Conservation (phyloP, 2,329 filamentous ascomycete genomes). For the Alternaria sp. region DNA sequence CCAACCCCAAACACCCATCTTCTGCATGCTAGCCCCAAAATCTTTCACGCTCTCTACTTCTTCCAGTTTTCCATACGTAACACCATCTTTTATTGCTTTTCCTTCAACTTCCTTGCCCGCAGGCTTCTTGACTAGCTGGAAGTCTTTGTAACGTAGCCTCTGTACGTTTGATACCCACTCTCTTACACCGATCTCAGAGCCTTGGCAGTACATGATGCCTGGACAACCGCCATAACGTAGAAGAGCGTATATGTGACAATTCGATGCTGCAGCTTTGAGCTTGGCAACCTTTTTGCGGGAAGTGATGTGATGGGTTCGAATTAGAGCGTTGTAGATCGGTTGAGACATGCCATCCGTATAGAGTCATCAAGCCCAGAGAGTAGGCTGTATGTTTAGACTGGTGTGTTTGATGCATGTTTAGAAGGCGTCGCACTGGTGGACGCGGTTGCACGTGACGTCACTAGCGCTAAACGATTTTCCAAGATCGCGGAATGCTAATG, state of each 20-base stretch:
- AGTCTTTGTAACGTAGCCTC: slow-evolving; percentile 75
- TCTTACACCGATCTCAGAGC: slow-evolving; percentile 63
- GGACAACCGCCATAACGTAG: slow-evolving; percentile 74
- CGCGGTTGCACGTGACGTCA: slow-evolving; percentile 40
- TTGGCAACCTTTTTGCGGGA: slow-evolving; percentile 76
- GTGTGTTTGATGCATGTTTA: neutral
- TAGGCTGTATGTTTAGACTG: neutral
- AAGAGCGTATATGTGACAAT: slow-evolving; percentile 69
- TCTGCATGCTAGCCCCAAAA: slow-evolving; percentile 70
- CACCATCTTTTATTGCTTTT: neutral
- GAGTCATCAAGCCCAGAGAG: neutral
- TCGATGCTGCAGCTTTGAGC: slow-evolving; percentile 70
- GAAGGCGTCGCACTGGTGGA: neutral
- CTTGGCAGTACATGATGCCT: slow-evolving; percentile 82
- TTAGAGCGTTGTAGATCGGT: slow-evolving; percentile 65
- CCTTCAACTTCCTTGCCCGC: slow-evolving; percentile 40
- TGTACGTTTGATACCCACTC: slow-evolving; percentile 73
- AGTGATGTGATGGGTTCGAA: slow-evolving; percentile 83
- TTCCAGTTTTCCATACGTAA: slow-evolving; percentile 51
- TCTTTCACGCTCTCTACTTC: slow-evolving; percentile 72
- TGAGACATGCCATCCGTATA: slow-evolving; percentile 30
- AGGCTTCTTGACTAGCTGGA: slow-evolving; percentile 68
- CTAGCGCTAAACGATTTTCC: slow-evolving; percentile 34
- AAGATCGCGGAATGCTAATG: slow-evolving; percentile 22
- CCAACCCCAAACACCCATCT: slow-evolving; percentile 68